phyloP scores from a whole-genome alignment of 2,329 filamentous ascomycete species.

The Arthrinium phaeospermum region DNA sequence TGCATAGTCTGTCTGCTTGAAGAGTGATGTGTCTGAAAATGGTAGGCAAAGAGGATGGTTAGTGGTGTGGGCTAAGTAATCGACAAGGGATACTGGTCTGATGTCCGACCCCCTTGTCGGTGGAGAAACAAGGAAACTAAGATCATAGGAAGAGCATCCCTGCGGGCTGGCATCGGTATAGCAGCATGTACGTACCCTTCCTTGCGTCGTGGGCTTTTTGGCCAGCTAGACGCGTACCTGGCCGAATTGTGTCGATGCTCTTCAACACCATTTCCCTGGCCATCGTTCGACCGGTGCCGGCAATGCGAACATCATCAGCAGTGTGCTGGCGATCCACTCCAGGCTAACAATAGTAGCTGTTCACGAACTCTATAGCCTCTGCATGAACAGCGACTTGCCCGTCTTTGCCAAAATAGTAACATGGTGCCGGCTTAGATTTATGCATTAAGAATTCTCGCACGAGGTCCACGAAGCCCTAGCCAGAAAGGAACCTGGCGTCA shows the following conservation, averaged over 20 bases:
- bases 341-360: constrained; percentile 14
- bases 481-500: constrained; percentile 10
- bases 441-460: constrained; percentile 5
- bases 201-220: constrained; percentile 1
- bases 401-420: constrained; percentile 15
- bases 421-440: constrained; percentile 7
- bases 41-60: constrained; percentile 16
- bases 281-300: constrained; percentile 1
- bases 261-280: neutral
- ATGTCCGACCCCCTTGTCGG: constrained; percentile 8
- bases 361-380: constrained; percentile 12
- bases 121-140: constrained; percentile 20
- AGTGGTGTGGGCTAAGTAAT: constrained; percentile 18
- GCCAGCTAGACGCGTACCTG: constrained; percentile 14
- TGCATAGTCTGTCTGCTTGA: constrained; percentile 14
- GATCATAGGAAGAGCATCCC: constrained; percentile 20
- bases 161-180: constrained; percentile 14
- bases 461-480: neutral
- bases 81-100: constrained; percentile 16
- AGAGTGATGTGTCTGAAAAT: constrained; percentile 20
- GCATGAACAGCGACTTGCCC: neutral
- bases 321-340: neutral
- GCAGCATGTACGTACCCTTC: neutral
- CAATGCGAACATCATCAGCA: neutral
- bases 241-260: constrained; percentile 4